These are phyloP conservation scores for Leishmania guyanensis DNA, from an alignment of 208 protist species.

Conservation along the genomic window DNA sequence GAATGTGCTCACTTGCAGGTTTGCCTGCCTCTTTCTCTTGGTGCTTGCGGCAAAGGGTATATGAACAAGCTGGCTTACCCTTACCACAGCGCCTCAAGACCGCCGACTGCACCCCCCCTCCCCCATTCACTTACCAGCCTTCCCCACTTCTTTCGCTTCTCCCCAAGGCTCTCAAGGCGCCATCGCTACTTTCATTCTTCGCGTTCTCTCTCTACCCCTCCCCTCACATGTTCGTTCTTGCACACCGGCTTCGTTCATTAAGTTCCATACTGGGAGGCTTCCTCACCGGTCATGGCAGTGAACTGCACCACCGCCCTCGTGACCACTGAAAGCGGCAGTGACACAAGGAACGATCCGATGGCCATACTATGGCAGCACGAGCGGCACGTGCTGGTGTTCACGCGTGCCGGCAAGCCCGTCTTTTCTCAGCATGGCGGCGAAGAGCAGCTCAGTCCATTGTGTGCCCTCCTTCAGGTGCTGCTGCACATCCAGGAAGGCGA, in stretches of 20 bases:
- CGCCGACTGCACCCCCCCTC: neutral
- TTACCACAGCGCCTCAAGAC: neutral
- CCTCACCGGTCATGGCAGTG: neutral
- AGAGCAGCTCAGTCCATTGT: constrained; percentile 53
- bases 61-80: neutral
- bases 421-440: constrained; percentile 76
- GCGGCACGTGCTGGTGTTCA: constrained; percentile 88
- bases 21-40: neutral
- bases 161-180: too few relatives aligned
- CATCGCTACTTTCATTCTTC: neutral
- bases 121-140: too few relatives aligned
- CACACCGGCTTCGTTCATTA: neutral
- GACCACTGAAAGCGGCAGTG: neutral
- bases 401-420: constrained; percentile 83
- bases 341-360: neutral
- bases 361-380: constrained; percentile 39
- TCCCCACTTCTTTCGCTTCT: too few relatives aligned
- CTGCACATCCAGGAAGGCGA: constrained; percentile 38
- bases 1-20: neutral
- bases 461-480: constrained; percentile 74
- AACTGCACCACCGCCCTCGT: neutral
- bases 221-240: neutral
- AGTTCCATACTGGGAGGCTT: neutral
- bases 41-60: neutral
- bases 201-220: neutral